phyloP scores from a whole-genome alignment of 805 yeast genomes.

The Isabelozyma rhagii region DNA sequence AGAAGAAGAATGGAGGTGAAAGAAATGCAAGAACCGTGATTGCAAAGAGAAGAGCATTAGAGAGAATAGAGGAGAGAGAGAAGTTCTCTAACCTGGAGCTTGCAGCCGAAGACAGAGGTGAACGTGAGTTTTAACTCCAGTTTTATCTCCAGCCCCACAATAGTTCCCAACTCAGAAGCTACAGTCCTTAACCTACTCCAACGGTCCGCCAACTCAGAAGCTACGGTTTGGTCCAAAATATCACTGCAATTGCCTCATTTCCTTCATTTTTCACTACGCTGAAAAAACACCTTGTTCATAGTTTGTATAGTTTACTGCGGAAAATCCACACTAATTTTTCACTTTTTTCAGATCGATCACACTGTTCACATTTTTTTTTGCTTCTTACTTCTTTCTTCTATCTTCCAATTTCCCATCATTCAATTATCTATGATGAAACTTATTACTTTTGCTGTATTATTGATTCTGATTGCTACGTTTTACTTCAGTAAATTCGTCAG shows the following conservation, averaged over 20 bases:
- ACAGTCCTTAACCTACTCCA: too few relatives aligned
- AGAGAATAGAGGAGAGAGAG: conserved; percentile 54
- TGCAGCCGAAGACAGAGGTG: conserved; percentile 41
- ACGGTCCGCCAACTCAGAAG: too few relatives aligned
- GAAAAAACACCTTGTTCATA: not conserved
- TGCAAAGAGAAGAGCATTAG: conserved; percentile 59
- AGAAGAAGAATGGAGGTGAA: conserved; percentile 83
- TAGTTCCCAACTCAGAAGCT: not conserved
- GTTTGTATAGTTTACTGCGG: not conserved
- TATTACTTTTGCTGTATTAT: conserved; percentile 6
- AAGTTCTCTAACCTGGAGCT: conserved; percentile 31
- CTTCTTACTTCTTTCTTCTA: not conserved
- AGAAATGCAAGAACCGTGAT: conserved; percentile 57
- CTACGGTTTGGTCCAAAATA: too few relatives aligned
- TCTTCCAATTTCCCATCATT: not conserved
- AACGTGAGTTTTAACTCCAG: conserved; percentile 33
- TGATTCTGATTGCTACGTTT: conserved; percentile 2
- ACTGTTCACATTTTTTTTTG: not conserved
- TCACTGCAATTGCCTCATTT: too few relatives aligned
- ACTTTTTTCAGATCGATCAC: not conserved
- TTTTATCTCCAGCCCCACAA: conserved; percentile 16
- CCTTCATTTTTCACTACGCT: too few relatives aligned
- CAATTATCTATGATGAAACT: conserved; percentile 11
- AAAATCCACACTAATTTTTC: not conserved
- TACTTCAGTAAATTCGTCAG: conserved; percentile 7